Conservation (phyloP, 2,329 filamentous ascomycete species). For the Diplodia scrobiculata region DNA sequence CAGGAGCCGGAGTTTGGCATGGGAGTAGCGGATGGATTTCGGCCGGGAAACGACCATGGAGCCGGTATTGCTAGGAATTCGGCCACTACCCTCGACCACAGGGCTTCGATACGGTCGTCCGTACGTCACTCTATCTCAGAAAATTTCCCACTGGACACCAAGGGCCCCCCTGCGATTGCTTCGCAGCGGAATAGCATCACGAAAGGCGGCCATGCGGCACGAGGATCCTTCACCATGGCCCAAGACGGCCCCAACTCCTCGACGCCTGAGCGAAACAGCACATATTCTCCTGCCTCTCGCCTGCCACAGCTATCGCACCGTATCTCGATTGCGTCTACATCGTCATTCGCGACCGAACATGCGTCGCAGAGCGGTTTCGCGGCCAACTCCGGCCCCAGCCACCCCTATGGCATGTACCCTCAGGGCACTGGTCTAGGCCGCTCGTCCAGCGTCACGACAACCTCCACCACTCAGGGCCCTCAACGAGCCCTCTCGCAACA, state of each 20-base stretch:
- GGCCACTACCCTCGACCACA: conserved; percentile 24
- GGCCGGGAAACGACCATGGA: conserved; percentile 41
- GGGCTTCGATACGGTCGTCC: conserved; percentile 33
- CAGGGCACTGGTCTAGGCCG: conserved; percentile 63
- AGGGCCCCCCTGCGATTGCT: neutral
- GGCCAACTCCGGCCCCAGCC: conserved; percentile 68
- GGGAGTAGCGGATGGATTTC: conserved; percentile 51
- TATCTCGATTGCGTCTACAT: conserved; percentile 45
- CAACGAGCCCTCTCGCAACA: conserved; percentile 62
- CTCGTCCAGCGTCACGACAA: conserved; percentile 69
- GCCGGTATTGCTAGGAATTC: conserved; percentile 31
- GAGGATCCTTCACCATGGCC: conserved; percentile 30
- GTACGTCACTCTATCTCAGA: conserved; percentile 25
- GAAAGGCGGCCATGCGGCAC: conserved; percentile 38
- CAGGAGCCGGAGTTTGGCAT: conserved; percentile 47
- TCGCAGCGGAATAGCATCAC: conserved; percentile 42
- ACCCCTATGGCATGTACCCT: conserved; percentile 82
- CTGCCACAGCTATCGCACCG: conserved; percentile 38
- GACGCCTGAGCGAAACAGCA: conserved; percentile 33
- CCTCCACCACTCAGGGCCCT: conserved; percentile 64
- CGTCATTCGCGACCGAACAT: conserved; percentile 47
- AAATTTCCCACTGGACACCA: conserved; percentile 24
- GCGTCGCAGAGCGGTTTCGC: conserved; percentile 66
- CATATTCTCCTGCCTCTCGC: conserved; percentile 35
- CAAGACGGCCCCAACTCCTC: conserved; percentile 32